These are phyloP conservation scores for Dicorynia guianensis DNA, from an alignment of 306 rosid genomes.

Conservation along the genomic window DNA sequence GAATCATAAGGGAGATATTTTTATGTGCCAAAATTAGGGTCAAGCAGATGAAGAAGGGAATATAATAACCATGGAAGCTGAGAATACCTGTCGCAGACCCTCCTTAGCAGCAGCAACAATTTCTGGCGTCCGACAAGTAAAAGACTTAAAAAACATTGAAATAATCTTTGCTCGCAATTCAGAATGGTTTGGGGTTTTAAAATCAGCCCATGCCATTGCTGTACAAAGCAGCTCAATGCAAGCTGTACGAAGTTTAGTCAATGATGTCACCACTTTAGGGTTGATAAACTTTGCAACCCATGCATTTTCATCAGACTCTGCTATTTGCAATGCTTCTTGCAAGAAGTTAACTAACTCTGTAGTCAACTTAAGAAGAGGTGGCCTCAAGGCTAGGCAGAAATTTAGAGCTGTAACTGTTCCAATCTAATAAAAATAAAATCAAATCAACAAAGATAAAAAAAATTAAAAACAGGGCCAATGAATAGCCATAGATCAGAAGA, in stretches of 20 bases:
- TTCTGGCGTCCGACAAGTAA: slow-evolving; percentile 95
- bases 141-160: slow-evolving; percentile 96
- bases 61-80: slow-evolving; percentile 30
- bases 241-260: slow-evolving; percentile 92
- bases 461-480: slow-evolving; percentile 34
- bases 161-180: slow-evolving; percentile 95
- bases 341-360: slow-evolving; percentile 91
- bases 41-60: slow-evolving; percentile 33
- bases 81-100: slow-evolving; percentile 89
- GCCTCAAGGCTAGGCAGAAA: slow-evolving; percentile 96
- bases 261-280: slow-evolving; percentile 89
- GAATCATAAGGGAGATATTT: slow-evolving; percentile 32
- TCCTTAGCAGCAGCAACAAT: slow-evolving; percentile 99
- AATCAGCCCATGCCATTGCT: slow-evolving; percentile 99
- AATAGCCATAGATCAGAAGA: slow-evolving; percentile 31
- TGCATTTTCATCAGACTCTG: slow-evolving; percentile 97
- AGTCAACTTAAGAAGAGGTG: slow-evolving; percentile 97
- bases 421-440: slow-evolving; percentile 62
- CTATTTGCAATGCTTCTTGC: slow-evolving; percentile 97
- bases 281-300: slow-evolving; percentile 92
- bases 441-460: slow-evolving; percentile 42
- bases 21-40: slow-evolving; percentile 14
- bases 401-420: slow-evolving; percentile 98
- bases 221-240: slow-evolving; percentile 98
- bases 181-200: slow-evolving; percentile 88